Evolutionary conservation across 176 grass and related monocot genomes (phyloP), one percentile per base, ranked within the genome.

Genomic region (Oryza meridionalis): DNA sequence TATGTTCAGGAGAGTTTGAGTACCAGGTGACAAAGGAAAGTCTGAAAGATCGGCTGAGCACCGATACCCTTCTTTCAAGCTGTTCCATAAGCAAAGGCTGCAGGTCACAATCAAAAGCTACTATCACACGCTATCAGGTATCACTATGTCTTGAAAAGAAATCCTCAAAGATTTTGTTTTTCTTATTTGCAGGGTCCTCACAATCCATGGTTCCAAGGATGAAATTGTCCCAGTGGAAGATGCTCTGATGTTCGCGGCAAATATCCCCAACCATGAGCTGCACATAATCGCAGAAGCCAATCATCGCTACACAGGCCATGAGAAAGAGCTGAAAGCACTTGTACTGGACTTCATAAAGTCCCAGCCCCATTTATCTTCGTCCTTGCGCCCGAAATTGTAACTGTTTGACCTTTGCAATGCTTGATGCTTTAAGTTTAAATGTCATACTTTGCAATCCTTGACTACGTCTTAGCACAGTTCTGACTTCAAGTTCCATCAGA

Each of bases 201-300:
- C 89, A 32, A 76, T 98, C 78, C 93, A 98, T 43, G 96, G 96
- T 12, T 88, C 83, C 15, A 78, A 87, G 87, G 96, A 98, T 63
- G 88, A 92, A 82, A 93, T 80, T 6, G 86, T 95, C 43, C 96
- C 93, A 2, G 82, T 63, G 3, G 65, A 88, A 75, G 91, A 95
- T 26, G 93, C 96, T 6, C 62, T 73, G 35, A 81, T 85, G 76
- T 98, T 98, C 83, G 95, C 95, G 0, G 88, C 88, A 33, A 71
- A 90, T 55, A 86, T 98, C 88, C 92, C 73, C 4, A 88, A 90
- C 77, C 91, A 95, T 40, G 76, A 90, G 80, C 45, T 97, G 85
- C 90, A 82, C 69, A 86, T 98, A 55, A 47, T 98, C 46, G 59
- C 80, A 9, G 87, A 82, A 17, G 96, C 96, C 43, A 85, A 95